Evolutionary conservation across 371 early-diverging fungal species (phyloP).

Genomic region (Batkoa obscura): DNA sequence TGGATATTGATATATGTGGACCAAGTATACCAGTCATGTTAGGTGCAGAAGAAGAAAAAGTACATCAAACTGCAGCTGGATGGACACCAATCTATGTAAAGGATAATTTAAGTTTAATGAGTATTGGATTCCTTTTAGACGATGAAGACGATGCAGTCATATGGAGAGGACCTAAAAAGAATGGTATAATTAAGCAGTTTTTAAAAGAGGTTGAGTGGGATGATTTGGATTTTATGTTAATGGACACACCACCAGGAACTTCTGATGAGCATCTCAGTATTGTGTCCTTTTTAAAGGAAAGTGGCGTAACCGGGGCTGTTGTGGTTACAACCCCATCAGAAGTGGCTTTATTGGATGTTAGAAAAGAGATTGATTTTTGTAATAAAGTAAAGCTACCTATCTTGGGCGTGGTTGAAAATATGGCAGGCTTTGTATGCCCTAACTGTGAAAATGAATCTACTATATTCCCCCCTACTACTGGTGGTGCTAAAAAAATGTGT

Average conservation of each 20-base stretch:
- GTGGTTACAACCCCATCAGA: conserved; percentile 98
- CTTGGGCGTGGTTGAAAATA: conserved; percentile 96
- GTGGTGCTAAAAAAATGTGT: conserved; percentile 69
- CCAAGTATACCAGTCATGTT: conserved; percentile 94
- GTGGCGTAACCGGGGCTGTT: conserved; percentile 76
- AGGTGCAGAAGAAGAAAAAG: conserved; percentile 70
- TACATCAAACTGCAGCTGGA: conserved; percentile 61
- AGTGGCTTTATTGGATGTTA: conserved; percentile 87
- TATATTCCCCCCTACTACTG: conserved; percentile 82
- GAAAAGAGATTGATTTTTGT: conserved; percentile 92
- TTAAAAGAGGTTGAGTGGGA: conserved; percentile 92
- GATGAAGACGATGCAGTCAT: conserved; percentile 86
- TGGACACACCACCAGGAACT: conserved; percentile 99
- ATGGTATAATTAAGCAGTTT: conserved; percentile 91
- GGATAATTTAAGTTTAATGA: conserved; percentile 82
- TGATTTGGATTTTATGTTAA: conserved; percentile 75
- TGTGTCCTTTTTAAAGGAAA: conserved; percentile 54
- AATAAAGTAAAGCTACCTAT: conserved; percentile 75
- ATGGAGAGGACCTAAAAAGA: conserved; percentile 98
- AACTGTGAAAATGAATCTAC: conserved; percentile 57
- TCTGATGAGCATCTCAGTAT: conserved; percentile 94
- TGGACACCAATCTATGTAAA: conserved; percentile 86
- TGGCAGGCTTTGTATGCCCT: conserved; percentile 95
- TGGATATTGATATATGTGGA: conserved; percentile 98
- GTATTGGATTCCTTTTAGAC: conserved; percentile 89